These are phyloP conservation scores for Cyphellophora europaea DNA, from an alignment of 2,329 filamentous ascomycete genomes.

Conservation along the genomic window DNA sequence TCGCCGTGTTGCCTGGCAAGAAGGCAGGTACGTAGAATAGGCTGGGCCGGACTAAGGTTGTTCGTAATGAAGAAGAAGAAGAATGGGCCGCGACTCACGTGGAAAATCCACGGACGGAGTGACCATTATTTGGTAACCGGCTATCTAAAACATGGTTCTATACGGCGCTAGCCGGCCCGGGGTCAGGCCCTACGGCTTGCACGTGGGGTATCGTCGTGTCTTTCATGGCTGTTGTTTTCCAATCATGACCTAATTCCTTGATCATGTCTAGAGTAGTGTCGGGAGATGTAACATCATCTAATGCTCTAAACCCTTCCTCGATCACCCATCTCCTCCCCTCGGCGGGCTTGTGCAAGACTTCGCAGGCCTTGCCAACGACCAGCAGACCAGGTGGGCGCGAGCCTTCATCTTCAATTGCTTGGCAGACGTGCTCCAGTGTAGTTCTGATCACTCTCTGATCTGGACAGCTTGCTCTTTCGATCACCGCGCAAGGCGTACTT, in stretches of 20 bases:
- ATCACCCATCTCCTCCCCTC: constrained; percentile 64
- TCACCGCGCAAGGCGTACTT: constrained; percentile 78
- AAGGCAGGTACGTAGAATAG: no score
- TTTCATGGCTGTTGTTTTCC: not conserved
- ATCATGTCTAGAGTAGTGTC: constrained; percentile 8
- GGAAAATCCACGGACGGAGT: no score
- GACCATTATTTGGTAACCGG: no score
- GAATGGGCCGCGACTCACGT: no score
- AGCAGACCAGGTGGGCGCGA: constrained; percentile 81
- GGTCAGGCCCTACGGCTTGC: not conserved
- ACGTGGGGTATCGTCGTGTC: not conserved
- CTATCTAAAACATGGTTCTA: no score
- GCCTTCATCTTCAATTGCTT: constrained; percentile 80
- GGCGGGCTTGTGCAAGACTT: constrained; percentile 56
- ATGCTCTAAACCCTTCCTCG: constrained; percentile 73
- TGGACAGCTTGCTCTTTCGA: constrained; percentile 87
- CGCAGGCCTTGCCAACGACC: constrained; percentile 76
- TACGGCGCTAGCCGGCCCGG: not conserved
- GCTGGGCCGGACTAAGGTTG: no score
- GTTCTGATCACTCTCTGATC: constrained; percentile 90
- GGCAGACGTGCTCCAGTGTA: constrained; percentile 67
- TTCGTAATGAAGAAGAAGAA: no score
- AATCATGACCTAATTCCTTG: constrained; percentile 8
- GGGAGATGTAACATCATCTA: constrained; percentile 40
- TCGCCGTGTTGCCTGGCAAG: no score